phyloP scores from a whole-genome alignment of 2,329 filamentous ascomycete genomes.

The Alternaria brassicae region DNA sequence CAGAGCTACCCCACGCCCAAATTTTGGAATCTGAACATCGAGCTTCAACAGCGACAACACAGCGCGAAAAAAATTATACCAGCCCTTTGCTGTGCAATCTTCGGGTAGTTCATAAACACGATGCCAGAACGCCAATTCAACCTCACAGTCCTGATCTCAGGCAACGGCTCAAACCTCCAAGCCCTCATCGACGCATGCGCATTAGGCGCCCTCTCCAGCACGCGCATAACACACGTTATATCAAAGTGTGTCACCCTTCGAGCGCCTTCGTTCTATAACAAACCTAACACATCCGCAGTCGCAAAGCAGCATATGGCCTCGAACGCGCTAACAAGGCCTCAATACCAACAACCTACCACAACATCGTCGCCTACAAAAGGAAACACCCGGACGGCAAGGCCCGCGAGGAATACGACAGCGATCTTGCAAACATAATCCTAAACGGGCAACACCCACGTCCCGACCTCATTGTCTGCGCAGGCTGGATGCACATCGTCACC shows the following conservation, averaged over 20 bases:
- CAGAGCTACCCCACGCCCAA: conserved; percentile 34
- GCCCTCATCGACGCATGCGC: conserved; percentile 71
- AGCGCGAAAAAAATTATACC: not conserved
- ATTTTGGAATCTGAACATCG: conserved; percentile 20
- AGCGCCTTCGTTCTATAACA: not conserved
- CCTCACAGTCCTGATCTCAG: conserved; percentile 66
- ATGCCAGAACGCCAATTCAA: conserved; percentile 51
- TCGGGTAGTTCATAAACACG: not conserved
- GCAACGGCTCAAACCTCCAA: conserved; percentile 80
- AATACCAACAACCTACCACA: conserved; percentile 82
- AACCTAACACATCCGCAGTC: conserved; percentile 22
- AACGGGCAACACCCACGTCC: conserved; percentile 60
- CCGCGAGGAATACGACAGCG: conserved; percentile 75
- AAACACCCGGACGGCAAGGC: conserved; percentile 62
- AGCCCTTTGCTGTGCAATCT: not conserved
- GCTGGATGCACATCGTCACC: conserved; percentile 87
- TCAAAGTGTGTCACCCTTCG: conserved; percentile 50
- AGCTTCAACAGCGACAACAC: not conserved
- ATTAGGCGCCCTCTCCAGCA: conserved; percentile 57
- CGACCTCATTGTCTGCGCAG: conserved; percentile 77
- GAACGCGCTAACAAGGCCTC: conserved; percentile 64
- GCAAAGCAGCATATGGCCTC: conserved; percentile 69
- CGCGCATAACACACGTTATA: conserved; percentile 68
- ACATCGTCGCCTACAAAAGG: conserved; percentile 78
- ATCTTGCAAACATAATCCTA: conserved; percentile 73